Base-by-base conservation (phyloP, 2,329 filamentous ascomycete genomes). In the Scedosporium boydii region DNA sequence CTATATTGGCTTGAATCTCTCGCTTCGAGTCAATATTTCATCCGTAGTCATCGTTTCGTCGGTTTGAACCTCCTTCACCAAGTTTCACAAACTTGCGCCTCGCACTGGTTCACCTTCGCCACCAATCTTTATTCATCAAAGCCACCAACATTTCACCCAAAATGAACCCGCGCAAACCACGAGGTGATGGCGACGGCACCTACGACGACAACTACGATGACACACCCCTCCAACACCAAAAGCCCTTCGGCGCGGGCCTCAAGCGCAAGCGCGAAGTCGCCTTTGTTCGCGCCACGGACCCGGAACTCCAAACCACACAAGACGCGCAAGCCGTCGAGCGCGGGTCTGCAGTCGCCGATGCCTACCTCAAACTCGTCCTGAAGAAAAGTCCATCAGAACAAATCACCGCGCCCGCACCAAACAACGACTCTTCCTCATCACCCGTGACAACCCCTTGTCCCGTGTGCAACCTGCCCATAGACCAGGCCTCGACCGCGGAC, bases 351-450 rank as follows among this genome's bases (percentile, higher is more conserved):
- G 26, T 64, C 10, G 27, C 64, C 3, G 84, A 90, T 62, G 74
- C 84, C 56, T 91, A 91, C 67, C 80, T 90, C 27, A 83, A 80
- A 64, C 80, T 91, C 63, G 88, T 91, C 21, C 75, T 89, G n/a
- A 77, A 78, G 1, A 77, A 78, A 6, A 53, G 63, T 14, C 51
- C 64, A 23, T 29, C 63, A 6, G 18, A 57, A 12, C 62, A 61
- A 21, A 61, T 21, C 4, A 44, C 16, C 6, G 59, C 59, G 6
- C 14, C 58, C 10, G 3, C 41, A 10, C 16, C 21, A 12, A 16
- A 62, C 4, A 60, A 26, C n/a, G 59, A 58, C n/a, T 61, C 60
- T 34, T 7, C 62, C 59, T 59, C 66, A 66, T 69, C 34, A 38
- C 34, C 34, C 2, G 34, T 14, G 10, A 38, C 34, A 3, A 38